Conservation (phyloP, 1,139 yeast genomes). For the Nakaseomyces delphensis region DNA sequence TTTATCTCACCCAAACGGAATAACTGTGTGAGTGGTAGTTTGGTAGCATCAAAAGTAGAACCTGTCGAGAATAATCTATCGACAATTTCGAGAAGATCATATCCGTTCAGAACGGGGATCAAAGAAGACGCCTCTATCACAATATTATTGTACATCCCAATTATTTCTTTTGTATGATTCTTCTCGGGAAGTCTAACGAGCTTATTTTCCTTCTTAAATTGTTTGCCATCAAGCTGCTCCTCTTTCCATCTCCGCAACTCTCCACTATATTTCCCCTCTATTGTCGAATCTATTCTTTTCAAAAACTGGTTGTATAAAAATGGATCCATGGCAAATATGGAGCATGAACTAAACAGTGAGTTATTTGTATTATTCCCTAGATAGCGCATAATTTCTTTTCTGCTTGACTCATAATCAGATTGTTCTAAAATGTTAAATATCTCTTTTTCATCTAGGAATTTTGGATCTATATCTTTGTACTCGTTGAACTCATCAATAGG, state of each 20-base stretch:
- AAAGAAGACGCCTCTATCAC: constrained; percentile 17
- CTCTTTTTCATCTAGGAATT: constrained; percentile 6
- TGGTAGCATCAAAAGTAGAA: constrained; percentile 16
- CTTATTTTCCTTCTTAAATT: not conserved
- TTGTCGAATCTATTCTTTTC: constrained; percentile 1
- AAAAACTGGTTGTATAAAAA: constrained; percentile 3
- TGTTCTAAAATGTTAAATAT: constrained; percentile 4
- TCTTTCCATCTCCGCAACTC: not conserved
- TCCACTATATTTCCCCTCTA: not conserved
- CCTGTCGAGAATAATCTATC: constrained; percentile 19
- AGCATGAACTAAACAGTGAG: not conserved
- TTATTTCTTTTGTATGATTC: constrained; percentile 14
- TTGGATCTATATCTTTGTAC: constrained; percentile 7
- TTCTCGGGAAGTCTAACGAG: constrained; percentile 17
- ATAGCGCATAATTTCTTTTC: constrained; percentile 4
- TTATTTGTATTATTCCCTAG: not conserved
- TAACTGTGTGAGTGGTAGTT: constrained; percentile 15
- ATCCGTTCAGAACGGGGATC: constrained; percentile 21
- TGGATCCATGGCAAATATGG: constrained; percentile 2
- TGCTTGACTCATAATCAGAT: not conserved
- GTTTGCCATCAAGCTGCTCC: constrained; percentile 7
- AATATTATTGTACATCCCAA: constrained; percentile 15
- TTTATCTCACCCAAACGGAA: constrained; percentile 21
- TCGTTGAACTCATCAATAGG: constrained; percentile 3
- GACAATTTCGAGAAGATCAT: constrained; percentile 13